Evolutionary conservation across 148 eudicot species (phyloP).

Genomic region (Vaccinium darrowii): DNA sequence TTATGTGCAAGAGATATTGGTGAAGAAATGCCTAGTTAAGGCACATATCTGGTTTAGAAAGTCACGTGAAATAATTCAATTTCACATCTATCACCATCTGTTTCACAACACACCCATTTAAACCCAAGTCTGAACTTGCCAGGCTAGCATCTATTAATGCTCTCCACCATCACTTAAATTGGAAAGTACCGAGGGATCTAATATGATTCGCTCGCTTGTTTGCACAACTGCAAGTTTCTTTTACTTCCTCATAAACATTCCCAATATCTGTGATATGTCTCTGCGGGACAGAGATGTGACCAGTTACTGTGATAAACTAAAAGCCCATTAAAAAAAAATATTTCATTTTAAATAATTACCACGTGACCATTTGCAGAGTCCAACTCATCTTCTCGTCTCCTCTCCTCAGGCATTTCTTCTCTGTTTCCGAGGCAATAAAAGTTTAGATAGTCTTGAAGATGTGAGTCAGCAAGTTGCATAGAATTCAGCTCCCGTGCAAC

Average conservation of each 20-base stretch:
- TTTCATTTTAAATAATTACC: slow-evolving; percentile 34
- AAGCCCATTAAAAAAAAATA: neutral
- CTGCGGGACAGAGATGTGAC: neutral
- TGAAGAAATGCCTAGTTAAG: neutral
- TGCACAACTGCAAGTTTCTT: too few relatives aligned
- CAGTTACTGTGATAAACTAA: neutral
- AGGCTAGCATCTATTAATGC: too few relatives aligned
- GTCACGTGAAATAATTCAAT: neutral
- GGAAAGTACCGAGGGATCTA: too few relatives aligned
- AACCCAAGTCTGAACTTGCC: too few relatives aligned
- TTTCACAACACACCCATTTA: neutral
- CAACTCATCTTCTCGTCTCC: slow-evolving; percentile 28
- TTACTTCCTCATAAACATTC: too few relatives aligned
- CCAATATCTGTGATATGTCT: neutral
- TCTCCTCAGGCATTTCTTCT: slow-evolving; percentile 57
- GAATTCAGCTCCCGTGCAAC: slow-evolving; percentile 73
- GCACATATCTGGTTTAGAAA: neutral
- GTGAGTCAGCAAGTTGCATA: slow-evolving; percentile 53
- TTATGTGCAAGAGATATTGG: neutral
- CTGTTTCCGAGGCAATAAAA: slow-evolving; percentile 93
- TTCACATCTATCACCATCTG: neutral
- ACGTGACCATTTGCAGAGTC: slow-evolving; percentile 40
- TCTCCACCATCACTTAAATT: too few relatives aligned
- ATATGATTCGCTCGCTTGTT: too few relatives aligned
- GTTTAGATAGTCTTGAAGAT: slow-evolving; percentile 81